These are phyloP conservation scores for Spirogloea muscicola DNA, from an alignment of 139 green algal species.

Conservation along the genomic window DNA sequence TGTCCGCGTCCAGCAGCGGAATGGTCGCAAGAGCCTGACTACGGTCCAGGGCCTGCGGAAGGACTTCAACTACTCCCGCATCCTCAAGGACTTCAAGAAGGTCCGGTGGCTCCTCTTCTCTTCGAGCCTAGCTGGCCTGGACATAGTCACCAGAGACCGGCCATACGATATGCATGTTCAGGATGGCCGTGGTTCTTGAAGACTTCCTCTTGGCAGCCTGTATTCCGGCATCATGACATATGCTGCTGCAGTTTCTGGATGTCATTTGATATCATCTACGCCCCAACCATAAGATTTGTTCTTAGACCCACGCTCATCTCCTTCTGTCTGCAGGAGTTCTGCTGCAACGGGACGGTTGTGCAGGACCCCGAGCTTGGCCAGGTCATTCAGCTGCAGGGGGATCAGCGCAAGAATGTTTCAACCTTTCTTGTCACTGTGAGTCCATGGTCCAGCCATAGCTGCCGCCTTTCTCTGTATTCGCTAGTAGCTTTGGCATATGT, in stretches of 20 bases:
- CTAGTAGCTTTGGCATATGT: too few relatives aligned
- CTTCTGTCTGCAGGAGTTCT: slow-evolving; percentile 70
- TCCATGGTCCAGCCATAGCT: too few relatives aligned
- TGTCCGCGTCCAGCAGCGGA: slow-evolving; percentile 93
- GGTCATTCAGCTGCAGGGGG: slow-evolving; percentile 97
- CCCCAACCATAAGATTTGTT: not conserved
- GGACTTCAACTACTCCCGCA: slow-evolving; percentile 94
- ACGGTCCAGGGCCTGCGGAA: slow-evolving; percentile 81
- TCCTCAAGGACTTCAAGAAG: slow-evolving; percentile 99
- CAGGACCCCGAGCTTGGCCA: slow-evolving; percentile 89
- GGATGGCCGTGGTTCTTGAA: not conserved
- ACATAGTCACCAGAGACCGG: too few relatives aligned
- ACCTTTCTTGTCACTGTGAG: too few relatives aligned
- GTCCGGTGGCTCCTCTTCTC: slow-evolving; percentile 7
- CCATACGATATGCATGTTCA: not conserved
- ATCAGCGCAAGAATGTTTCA: slow-evolving; percentile 99
- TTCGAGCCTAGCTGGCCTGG: not conserved
- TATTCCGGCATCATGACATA: not conserved
- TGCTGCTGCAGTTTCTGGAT: not conserved
- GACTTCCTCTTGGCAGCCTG: not conserved
- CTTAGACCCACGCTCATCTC: slow-evolving; percentile 20
- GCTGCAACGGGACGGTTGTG: slow-evolving; percentile 98
- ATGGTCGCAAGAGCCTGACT: slow-evolving; percentile 95
- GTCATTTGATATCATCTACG: slow-evolving; percentile 6
- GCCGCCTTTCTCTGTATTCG: too few relatives aligned